Base-by-base conservation (phyloP, 208 protist species). In the Trypanosoma boissoni region DNA sequence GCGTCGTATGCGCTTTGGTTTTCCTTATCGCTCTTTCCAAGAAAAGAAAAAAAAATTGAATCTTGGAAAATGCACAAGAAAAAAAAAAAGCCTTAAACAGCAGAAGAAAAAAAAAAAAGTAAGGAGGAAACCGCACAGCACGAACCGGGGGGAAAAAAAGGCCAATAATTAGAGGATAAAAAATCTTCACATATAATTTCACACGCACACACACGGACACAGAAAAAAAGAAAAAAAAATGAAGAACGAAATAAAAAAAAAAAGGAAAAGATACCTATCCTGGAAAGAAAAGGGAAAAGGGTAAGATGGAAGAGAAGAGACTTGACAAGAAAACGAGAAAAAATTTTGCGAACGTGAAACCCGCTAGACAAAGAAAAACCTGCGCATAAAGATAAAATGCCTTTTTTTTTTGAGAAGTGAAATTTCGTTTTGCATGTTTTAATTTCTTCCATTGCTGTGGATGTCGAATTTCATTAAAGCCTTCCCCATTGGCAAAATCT, bases 11-110 rank as follows among this genome's bases (percentile, higher is more conserved):
- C 50, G 32, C 39, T 58, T 48, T 58, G 32, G 8, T 10, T 45
- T 26, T 32, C 39, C 10, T 44, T 34, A 21, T 39, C 21, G 3
- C 37, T 14, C 14, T 24, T 31, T 45, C 16, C 23, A n/a, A 44
- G 27, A 62, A 62, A 42, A 39, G 14, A 36, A 34, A 64, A 4
- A 20, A 23, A 39, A 16, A 48, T 58, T 45, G 37, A 68, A 64
- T n/a, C 54, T 41, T 4, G 6, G 14, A 48, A 41, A 24, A 21
- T 36, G 20, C 10, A 27, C 14, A 45, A 36, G 10, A 31, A 26
- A 28, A 49, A n/a, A 28, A 36, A 12, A 54, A 12, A 9, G 21
- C 23, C 44, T 56, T 31, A 36, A 21, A 21, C 12, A 21, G 58
- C 24, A 44, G 23, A 21, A 41, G 18, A 39, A 21, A 28, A 10